Percentiles rank a stretch among this genome's conserved stretches.
phyloP scores from a whole-genome alignment of 2,329 filamentous ascomycete genomes.

The Fusarium palustre region DNA sequence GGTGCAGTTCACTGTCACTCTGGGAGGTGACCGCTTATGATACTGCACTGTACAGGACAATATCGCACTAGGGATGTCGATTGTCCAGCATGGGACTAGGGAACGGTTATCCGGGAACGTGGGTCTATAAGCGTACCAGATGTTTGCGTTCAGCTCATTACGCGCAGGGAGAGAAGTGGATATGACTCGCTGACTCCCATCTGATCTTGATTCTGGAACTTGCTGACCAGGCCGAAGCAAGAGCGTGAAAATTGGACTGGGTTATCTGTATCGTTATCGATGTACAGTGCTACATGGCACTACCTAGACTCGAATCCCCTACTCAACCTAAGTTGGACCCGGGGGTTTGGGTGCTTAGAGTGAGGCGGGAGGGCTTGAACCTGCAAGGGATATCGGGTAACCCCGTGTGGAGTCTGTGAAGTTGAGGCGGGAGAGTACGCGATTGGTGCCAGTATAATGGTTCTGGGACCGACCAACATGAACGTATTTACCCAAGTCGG shows the following conservation, averaged over 20 bases:
- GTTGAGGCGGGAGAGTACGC: constrained; percentile 46
- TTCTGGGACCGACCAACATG: constrained; percentile 42
- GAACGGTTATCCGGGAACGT: constrained; percentile 31
- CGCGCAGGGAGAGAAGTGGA: neutral
- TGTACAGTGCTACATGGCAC: neutral
- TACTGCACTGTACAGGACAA: constrained; percentile 11
- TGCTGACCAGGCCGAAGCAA: neutral
- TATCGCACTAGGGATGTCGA: constrained; percentile 12
- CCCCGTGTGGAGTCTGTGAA: constrained; percentile 44
- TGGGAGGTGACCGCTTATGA: constrained; percentile 23
- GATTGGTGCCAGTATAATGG: constrained; percentile 49
- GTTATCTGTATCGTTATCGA: neutral
- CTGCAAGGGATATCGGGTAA: constrained; percentile 48
- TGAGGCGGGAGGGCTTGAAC: constrained; percentile 44
- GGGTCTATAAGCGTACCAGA: constrained; percentile 23
- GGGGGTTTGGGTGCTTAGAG: constrained; percentile 41
- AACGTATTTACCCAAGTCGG: constrained; percentile 30
- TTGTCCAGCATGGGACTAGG: constrained; percentile 30
- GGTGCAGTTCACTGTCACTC: constrained; percentile 35
- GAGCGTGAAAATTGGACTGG: neutral
- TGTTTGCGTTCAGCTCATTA: constrained; percentile 25
- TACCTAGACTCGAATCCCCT: neutral
- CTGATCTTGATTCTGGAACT: neutral
- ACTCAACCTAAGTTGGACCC: constrained; percentile 27
- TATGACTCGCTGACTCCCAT: neutral